Conservation (phyloP, 129 eudicot species). For the sunflower (Helianthus annuus) region HanXRQr2.0-SUNRISE NC_035448.2:193995605-193996104, state of each 20-base stretch:
- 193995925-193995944: slow-evolving; percentile 21
- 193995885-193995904: slow-evolving; percentile 41
- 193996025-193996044: neutral
- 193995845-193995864: slow-evolving; percentile 22
- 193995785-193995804: slow-evolving; percentile 32
- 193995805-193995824: slow-evolving; percentile 22
- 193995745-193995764: slow-evolving; percentile 40
- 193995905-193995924: slow-evolving; percentile 20
- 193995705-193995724: slow-evolving; percentile 38
- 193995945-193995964: slow-evolving; percentile 26
- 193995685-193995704: slow-evolving; percentile 38
- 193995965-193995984: slow-evolving; percentile 37
- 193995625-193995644: slow-evolving; percentile 23
- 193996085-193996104: neutral
- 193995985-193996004: slow-evolving; percentile 34
- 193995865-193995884: slow-evolving; percentile 25
- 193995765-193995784: slow-evolving; percentile 29
- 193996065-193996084: neutral
- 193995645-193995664: slow-evolving; percentile 20
- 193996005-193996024: slow-evolving; percentile 20
- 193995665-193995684: slow-evolving; percentile 10
- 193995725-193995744: slow-evolving; percentile 36
- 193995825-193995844: slow-evolving; percentile 27
- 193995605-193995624: slow-evolving; percentile 22
- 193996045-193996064: neutral